Percentiles rank a stretch among this genome's conserved stretches.
Conservation (phyloP, 2,329 filamentous ascomycete species). For the Pyricularia pennisetigena region DNA sequence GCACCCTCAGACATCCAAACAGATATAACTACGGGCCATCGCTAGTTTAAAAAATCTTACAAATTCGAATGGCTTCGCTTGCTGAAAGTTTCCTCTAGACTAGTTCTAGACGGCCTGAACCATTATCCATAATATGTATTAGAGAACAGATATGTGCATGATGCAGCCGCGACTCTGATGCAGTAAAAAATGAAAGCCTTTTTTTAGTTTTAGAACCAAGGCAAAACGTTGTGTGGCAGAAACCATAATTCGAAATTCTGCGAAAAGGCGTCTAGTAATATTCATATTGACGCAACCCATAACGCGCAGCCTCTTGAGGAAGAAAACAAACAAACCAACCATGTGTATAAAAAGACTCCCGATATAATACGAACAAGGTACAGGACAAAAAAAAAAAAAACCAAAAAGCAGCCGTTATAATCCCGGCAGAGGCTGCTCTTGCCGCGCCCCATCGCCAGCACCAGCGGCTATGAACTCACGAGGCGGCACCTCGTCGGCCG, state of each 20-base stretch:
- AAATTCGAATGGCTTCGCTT: background rate
- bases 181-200: background rate
- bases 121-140: background rate
- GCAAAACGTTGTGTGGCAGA: background rate
- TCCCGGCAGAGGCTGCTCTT: background rate
- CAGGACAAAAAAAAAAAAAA: background rate
- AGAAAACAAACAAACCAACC: background rate
- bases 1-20: background rate
- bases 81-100: background rate
- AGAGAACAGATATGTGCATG: background rate
- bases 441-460: conserved; percentile 34
- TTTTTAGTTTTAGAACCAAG: no score
- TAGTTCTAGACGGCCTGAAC: background rate
- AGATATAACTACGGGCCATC: background rate
- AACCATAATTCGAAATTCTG: background rate
- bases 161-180: background rate
- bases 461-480: conserved; percentile 34
- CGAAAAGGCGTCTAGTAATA: background rate
- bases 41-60: background rate
- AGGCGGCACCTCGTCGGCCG: conserved; percentile 13
- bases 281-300: background rate
- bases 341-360: background rate
- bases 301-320: background rate
- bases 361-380: no score
- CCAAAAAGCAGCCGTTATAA: background rate